A percentile compares a stretch with the other conserved stretches of the same genome.
Evolutionary conservation across 2,329 filamentous ascomycete species (phyloP).

Genomic region (Fusarium setosum): DNA sequence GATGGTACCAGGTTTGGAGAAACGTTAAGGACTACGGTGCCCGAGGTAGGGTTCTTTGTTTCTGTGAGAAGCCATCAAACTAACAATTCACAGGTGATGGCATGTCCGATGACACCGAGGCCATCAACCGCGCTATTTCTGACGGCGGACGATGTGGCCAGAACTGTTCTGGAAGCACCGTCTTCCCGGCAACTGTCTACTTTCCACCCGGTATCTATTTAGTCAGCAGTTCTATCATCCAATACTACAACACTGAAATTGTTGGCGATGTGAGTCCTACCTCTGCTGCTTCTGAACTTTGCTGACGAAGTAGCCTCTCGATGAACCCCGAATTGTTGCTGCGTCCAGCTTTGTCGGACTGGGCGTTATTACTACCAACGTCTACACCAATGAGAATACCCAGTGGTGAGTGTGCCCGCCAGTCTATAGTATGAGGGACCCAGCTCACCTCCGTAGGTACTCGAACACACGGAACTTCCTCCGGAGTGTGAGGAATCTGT

Average conservation of each 20-base stretch:
- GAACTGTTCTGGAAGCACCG: slow-evolving; percentile 46
- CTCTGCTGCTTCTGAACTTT: not conserved
- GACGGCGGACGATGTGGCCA: slow-evolving; percentile 49
- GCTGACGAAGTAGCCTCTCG: slow-evolving; percentile 4
- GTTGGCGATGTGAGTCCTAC: slow-evolving; percentile 48
- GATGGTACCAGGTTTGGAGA: slow-evolving; percentile 35
- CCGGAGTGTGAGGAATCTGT: slow-evolving; percentile 72
- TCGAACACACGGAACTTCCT: slow-evolving; percentile 68
- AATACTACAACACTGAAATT: slow-evolving; percentile 73
- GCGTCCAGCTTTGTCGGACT: slow-evolving; percentile 63
- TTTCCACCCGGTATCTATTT: slow-evolving; percentile 64
- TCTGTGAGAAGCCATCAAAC: too few species aligned
- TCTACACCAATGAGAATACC: slow-evolving; percentile 3
- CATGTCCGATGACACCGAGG: slow-evolving; percentile 63
- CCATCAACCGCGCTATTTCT: slow-evolving; percentile 60
- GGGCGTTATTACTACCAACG: slow-evolving; percentile 58
- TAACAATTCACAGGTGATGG: slow-evolving; percentile 32
- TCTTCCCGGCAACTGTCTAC: slow-evolving; percentile 40
- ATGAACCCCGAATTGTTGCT: slow-evolving; percentile 63
- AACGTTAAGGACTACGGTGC: slow-evolving; percentile 56
- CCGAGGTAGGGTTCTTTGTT: too few species aligned
- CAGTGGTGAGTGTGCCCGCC: slow-evolving; percentile 37
- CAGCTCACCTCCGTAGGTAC: slow-evolving; percentile 33
- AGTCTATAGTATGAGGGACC: not conserved
- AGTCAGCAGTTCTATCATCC: slow-evolving; percentile 66